Evolutionary conservation across 2,329 filamentous ascomycete species (phyloP).

Genomic region (Fusarium burgessii): DNA sequence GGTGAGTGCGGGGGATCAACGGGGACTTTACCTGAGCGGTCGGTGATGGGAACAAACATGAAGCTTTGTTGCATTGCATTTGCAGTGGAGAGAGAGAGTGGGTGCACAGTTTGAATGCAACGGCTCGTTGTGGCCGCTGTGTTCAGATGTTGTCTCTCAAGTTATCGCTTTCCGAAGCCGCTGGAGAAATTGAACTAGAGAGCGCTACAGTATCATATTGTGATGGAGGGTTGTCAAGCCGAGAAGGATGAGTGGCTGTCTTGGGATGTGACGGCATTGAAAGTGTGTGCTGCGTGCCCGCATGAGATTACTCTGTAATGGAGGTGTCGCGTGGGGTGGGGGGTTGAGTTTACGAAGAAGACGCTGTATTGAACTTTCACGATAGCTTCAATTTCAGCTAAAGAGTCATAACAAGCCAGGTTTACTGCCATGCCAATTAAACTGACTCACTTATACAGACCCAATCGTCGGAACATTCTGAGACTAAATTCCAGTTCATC

Average conservation of each 20-base stretch:
- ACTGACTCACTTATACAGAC: background rate
- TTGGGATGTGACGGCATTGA: constrained; percentile 31
- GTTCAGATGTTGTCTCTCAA: constrained; percentile 32
- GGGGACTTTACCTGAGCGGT: background rate
- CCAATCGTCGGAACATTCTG: background rate
- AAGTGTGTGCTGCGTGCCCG: constrained; percentile 19
- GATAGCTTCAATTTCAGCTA: constrained; percentile 18
- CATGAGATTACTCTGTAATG: constrained; percentile 19
- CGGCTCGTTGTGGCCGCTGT: constrained; percentile 33
- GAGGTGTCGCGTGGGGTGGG: constrained; percentile 21
- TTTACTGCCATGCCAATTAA: background rate
- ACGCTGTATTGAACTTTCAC: constrained; percentile 16
- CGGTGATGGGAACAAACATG: constrained; percentile 17
- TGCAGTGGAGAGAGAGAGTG: background rate
- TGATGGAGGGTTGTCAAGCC: constrained; percentile 18
- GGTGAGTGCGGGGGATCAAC: constrained; percentile 45
- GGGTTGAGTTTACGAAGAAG: background rate
- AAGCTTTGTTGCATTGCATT: constrained; percentile 23
- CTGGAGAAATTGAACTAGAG: constrained; percentile 2
- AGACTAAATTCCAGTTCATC: constrained; percentile 21
- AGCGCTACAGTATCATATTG: constrained; percentile 12
- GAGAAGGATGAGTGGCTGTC: constrained; percentile 23
- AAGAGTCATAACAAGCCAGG: background rate
- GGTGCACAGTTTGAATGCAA: constrained; percentile 24
- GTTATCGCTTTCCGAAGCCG: constrained; percentile 30